Evolutionary conservation across 768 basidiomycete species (phyloP).

Genomic region (Aureoboletus auriporus): DNA sequence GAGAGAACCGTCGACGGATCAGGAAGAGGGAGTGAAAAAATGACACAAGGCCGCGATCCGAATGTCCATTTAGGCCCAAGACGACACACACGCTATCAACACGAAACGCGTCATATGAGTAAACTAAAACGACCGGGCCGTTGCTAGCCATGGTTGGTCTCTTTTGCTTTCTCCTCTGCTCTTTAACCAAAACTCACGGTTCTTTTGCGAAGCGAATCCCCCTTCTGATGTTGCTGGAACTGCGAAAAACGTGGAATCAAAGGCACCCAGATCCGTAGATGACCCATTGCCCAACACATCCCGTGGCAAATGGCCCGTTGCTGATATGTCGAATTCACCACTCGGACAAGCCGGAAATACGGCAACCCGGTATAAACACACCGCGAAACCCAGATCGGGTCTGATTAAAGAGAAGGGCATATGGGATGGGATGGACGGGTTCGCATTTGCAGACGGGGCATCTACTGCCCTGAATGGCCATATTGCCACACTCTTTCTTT

Average conservation of each 20-base stretch:
- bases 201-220: too few species aligned
- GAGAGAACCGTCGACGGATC: slow-evolving; percentile 25
- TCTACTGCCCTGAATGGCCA: slow-evolving; percentile 16
- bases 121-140: too few species aligned
- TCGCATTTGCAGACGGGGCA: slow-evolving; percentile 5
- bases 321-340: too few species aligned
- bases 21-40: slow-evolving; percentile 4
- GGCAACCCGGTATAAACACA: slow-evolving; percentile 15
- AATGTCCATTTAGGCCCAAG: neutral
- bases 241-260: slow-evolving; percentile 8
- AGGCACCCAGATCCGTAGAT: slow-evolving; percentile 8
- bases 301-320: neutral
- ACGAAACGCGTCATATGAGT: too few species aligned
- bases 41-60: slow-evolving; percentile 2
- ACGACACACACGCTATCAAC: too few species aligned
- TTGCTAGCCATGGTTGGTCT: too few species aligned
- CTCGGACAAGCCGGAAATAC: neutral
- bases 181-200: too few species aligned
- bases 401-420: slow-evolving; percentile 9
- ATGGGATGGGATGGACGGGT: too few species aligned
- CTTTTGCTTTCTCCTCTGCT: too few species aligned
- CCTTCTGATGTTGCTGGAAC: slow-evolving; percentile 1
- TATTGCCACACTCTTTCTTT: slow-evolving; percentile 5
- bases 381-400: slow-evolving; percentile 12
- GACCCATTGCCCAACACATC: slow-evolving; percentile 5